phyloP scores from a whole-genome alignment of 495 filamentous ascomycete genomes.

The Xylaria grammica region DNA sequence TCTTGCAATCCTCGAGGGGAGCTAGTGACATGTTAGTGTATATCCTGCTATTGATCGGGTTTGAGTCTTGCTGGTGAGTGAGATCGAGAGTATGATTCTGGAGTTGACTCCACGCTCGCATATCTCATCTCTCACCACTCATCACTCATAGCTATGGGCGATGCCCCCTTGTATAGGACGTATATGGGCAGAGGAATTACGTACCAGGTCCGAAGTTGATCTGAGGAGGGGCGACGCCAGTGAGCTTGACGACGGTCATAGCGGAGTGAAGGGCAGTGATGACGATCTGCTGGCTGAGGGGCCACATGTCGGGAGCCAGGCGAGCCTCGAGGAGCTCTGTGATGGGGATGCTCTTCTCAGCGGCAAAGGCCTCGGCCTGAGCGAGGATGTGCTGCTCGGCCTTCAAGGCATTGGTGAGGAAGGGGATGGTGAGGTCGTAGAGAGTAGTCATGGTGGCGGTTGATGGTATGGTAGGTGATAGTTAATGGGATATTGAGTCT shows the following conservation, averaged over 20 bases:
- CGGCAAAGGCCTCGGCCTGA: slow-evolving; percentile 33
- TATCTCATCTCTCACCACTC: too few relatives aligned
- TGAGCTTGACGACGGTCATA: slow-evolving; percentile 21
- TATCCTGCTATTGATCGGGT: too few relatives aligned
- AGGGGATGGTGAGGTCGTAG: slow-evolving; percentile 35
- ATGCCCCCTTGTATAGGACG: too few relatives aligned
- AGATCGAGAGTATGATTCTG: too few relatives aligned
- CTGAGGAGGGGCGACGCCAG: not conserved
- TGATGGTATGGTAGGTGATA: not conserved
- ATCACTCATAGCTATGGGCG: too few relatives aligned
- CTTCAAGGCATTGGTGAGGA: slow-evolving; percentile 35
- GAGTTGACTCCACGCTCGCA: too few relatives aligned
- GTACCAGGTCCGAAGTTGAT: slow-evolving; percentile 17
- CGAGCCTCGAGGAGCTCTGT: slow-evolving; percentile 29
- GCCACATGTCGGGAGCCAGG: slow-evolving; percentile 54
- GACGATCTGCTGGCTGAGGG: slow-evolving; percentile 54
- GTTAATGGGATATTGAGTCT: not conserved
- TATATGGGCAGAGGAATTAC: not conserved
- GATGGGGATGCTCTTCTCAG: slow-evolving; percentile 25
- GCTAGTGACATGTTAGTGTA: too few relatives aligned
- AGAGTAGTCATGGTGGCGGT: slow-evolving; percentile 35
- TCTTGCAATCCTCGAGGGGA: slow-evolving; percentile 26
- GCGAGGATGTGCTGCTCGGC: slow-evolving; percentile 35
- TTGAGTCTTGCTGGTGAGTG: too few relatives aligned
- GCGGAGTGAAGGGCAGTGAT: slow-evolving; percentile 33